phyloP scores from a whole-genome alignment of 192 early-diverging fungal species.

The Umbelopsis vinacea region DNA sequence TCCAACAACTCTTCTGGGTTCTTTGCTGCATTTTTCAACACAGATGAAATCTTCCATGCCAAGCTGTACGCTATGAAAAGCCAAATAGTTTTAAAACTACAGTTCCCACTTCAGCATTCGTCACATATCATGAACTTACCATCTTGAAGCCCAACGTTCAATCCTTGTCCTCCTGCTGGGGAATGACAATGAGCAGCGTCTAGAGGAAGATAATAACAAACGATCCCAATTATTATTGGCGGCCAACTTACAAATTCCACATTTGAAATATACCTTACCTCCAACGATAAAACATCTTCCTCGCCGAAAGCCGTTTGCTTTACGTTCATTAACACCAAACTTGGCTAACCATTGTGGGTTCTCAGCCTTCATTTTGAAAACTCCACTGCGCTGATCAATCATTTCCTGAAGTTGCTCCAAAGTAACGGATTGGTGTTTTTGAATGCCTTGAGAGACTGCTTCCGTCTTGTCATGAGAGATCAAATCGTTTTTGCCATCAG shows the following conservation, averaged over 20 bases:
- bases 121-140: constrained; percentile 22
- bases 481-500: neutral
- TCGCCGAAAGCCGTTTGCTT: constrained; percentile 38
- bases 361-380: constrained; percentile 7
- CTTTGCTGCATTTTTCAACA: constrained; percentile 32
- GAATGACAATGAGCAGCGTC: constrained; percentile 47
- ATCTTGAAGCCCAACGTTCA: constrained; percentile 53
- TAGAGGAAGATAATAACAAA: neutral
- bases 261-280: constrained; percentile 23
- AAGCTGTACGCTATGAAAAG: constrained; percentile 41
- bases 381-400: neutral
- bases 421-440: neutral
- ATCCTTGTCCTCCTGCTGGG: constrained; percentile 44
- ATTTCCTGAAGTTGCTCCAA: constrained; percentile 6
- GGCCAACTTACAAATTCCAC: neutral
- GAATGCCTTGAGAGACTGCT: neutral
- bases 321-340: constrained; percentile 43
- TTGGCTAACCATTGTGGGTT: constrained; percentile 27
- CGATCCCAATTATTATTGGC: neutral
- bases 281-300: constrained; percentile 37
- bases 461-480: neutral
- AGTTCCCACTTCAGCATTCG: neutral
- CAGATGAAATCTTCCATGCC: constrained; percentile 54
- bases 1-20: constrained; percentile 40
- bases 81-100: neutral